Evolutionary conservation across 495 filamentous ascomycete species (phyloP).

Genomic region (Letharia lupina): DNA sequence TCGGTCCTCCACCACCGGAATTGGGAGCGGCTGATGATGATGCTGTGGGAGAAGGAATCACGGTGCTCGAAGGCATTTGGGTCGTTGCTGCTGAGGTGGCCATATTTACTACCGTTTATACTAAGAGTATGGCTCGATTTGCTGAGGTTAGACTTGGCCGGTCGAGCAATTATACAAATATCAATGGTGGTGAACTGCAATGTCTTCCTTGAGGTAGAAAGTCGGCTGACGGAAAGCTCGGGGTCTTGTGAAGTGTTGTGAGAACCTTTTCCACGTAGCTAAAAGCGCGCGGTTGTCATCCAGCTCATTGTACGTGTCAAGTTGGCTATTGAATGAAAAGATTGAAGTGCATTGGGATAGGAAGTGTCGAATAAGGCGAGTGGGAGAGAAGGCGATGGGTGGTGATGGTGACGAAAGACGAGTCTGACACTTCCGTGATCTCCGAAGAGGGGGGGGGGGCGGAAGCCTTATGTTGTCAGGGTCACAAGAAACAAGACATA

Average conservation of each 20-base stretch:
- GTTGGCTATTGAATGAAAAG: background rate
- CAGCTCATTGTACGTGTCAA: background rate
- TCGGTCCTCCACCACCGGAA: slow-evolving; percentile 40
- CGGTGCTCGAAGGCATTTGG: background rate
- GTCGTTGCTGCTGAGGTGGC: slow-evolving; percentile 2
- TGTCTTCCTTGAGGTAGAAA: background rate
- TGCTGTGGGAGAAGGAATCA: background rate
- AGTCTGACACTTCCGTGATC: background rate
- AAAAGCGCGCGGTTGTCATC: background rate
- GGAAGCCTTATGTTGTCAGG: background rate
- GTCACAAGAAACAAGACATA: background rate
- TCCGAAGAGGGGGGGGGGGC: background rate
- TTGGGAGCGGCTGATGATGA: background rate
- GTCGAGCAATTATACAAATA: background rate
- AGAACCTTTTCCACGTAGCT: background rate
- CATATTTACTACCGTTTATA: background rate
- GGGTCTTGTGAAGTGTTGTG: background rate
- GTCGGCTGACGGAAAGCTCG: background rate
- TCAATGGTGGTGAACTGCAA: background rate
- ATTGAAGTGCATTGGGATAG: background rate
- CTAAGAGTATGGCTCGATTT: background rate
- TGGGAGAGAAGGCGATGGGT: background rate
- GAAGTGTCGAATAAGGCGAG: background rate
- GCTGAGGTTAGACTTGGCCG: background rate
- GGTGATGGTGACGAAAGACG: background rate